phyloP scores from a whole-genome alignment of 768 basidiomycete species.

The Amylocystis lapponica region DNA sequence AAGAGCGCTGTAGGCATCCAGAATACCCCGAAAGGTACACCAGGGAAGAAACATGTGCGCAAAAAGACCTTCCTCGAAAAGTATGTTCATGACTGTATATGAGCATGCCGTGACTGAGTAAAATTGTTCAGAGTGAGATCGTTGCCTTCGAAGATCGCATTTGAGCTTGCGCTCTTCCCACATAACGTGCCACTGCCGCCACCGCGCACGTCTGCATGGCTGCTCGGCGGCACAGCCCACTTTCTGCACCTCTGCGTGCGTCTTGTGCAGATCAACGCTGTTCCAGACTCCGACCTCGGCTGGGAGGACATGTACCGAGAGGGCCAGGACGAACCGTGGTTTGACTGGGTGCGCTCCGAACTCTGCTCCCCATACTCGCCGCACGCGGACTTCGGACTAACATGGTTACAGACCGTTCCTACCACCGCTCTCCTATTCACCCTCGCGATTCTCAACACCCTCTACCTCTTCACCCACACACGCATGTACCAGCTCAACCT shows the following conservation, averaged over 20 bases:
- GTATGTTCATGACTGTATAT: slow-evolving; percentile 29
- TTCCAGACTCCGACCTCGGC: slow-evolving; percentile 62
- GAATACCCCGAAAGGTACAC: slow-evolving; percentile 32
- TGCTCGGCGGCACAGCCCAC: slow-evolving; percentile 62
- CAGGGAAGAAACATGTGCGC: slow-evolving; percentile 51
- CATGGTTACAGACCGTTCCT: slow-evolving; percentile 50
- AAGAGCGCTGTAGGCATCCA: slow-evolving; percentile 24
- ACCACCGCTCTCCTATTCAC: slow-evolving; percentile 50
- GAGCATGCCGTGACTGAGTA: too few relatives aligned
- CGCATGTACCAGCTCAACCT: slow-evolving; percentile 64
- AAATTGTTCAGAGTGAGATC: slow-evolving; percentile 43
- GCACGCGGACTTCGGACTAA: slow-evolving; percentile 4
- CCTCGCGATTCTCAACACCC: slow-evolving; percentile 50
- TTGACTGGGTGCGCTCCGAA: slow-evolving; percentile 61
- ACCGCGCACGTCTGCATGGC: slow-evolving; percentile 57
- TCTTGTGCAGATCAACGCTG: slow-evolving; percentile 46
- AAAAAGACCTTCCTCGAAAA: slow-evolving; percentile 61
- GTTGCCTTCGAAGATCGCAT: slow-evolving; percentile 67
- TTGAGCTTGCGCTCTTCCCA: slow-evolving; percentile 80
- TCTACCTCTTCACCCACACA: slow-evolving; percentile 68
- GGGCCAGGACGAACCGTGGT: slow-evolving; percentile 59
- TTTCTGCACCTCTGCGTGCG: slow-evolving; percentile 62
- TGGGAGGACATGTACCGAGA: slow-evolving; percentile 80
- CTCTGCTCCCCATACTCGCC: background rate
- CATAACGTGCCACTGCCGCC: slow-evolving; percentile 71